A percentile compares a stretch with the other conserved stretches of the same genome.
phyloP scores from a whole-genome alignment of 345 rosid genomes.

The Conringia planisiliqua region DNA sequence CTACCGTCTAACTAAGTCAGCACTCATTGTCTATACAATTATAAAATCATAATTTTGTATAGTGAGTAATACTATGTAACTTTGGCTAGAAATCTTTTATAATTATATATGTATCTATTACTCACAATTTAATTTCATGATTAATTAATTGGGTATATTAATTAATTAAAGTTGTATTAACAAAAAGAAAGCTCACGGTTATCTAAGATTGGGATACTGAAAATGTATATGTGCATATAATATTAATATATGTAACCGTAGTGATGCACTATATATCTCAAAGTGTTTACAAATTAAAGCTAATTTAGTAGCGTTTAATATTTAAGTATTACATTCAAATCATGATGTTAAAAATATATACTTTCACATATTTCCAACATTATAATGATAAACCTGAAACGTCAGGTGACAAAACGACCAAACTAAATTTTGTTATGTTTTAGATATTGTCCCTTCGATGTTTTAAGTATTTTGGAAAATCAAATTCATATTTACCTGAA shows the following conservation, averaged over 20 bases:
- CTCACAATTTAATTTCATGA: background rate
- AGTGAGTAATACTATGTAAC: background rate
- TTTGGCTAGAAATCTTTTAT: background rate
- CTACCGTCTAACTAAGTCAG: constrained; percentile 23
- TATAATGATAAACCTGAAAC: background rate
- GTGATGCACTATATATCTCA: background rate
- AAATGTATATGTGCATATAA: too few relatives aligned
- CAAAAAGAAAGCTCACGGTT: too few relatives aligned
- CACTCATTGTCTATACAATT: constrained; percentile 8
- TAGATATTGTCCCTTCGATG: too few relatives aligned
- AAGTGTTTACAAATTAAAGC: background rate
- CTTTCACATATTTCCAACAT: background rate
- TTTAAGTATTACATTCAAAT: background rate
- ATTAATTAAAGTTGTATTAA: too few relatives aligned
- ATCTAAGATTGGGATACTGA: too few relatives aligned
- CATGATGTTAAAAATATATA: background rate
- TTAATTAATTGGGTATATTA: background rate
- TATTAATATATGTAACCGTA: background rate
- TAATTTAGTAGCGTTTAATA: background rate
- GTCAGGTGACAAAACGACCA: background rate
- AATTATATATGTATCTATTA: background rate
- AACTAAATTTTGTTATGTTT: background rate
- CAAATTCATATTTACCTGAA: background rate
- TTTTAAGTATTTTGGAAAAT: background rate
- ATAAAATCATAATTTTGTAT: constrained; percentile 2